These are phyloP conservation scores for Blastocystis sp. DNA, from an alignment of 352 stramenopile genomes.

Conservation along the genomic window DNA sequence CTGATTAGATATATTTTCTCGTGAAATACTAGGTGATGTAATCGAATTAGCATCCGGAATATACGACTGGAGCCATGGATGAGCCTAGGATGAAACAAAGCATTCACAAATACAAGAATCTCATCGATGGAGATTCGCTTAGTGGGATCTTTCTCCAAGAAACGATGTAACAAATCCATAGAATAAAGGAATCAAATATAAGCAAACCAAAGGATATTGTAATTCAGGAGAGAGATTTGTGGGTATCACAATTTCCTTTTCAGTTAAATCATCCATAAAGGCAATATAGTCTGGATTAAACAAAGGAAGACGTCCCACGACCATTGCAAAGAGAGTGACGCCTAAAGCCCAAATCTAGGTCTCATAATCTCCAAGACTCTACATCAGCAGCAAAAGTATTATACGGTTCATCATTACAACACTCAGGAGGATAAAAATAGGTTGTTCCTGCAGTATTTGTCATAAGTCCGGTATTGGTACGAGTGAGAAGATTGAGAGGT, in stretches of 20 bases:
- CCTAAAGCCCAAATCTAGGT: slow-evolving; percentile 78
- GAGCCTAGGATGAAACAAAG: background rate
- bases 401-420: slow-evolving; percentile 73
- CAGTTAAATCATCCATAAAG: slow-evolving; percentile 53
- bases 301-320: slow-evolving; percentile 64
- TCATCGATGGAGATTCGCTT: slow-evolving; percentile 58
- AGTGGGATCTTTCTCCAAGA: slow-evolving; percentile 57
- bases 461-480: slow-evolving; percentile 68
- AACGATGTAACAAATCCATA: slow-evolving; percentile 49
- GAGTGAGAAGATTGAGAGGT: slow-evolving; percentile 73
- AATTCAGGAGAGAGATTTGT: slow-evolving; percentile 24
- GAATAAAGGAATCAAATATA: background rate
- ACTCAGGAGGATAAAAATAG: slow-evolving; percentile 73
- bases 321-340: slow-evolving; percentile 81
- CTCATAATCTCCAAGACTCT: background rate
- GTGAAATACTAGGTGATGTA: background rate
- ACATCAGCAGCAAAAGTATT: slow-evolving; percentile 77
- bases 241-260: slow-evolving; percentile 62
- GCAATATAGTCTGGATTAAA: slow-evolving; percentile 51
- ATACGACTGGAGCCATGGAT: slow-evolving; percentile 18
- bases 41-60: background rate
- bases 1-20: background rate
- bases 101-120: slow-evolving; percentile 18
- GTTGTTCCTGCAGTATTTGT: slow-evolving; percentile 52
- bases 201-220: slow-evolving; percentile 40